Evolutionary conservation across 1,284 basidiomycete genomes (phyloP), one percentile per base, ranked within the genome.

Genomic region (Malassezia psittaci): DNA sequence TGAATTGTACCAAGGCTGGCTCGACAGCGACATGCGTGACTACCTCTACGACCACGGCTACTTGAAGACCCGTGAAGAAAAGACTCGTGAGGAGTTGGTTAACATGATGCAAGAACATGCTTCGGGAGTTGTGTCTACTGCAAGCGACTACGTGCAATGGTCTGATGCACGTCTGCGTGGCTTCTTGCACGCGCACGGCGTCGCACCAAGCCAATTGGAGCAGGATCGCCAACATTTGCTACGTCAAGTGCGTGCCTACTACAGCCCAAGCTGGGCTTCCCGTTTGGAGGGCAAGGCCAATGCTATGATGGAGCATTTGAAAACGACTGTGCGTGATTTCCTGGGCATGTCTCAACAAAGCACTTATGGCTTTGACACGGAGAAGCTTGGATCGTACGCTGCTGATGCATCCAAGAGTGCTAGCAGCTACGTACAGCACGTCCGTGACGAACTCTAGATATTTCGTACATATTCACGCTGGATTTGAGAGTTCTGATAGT

Each of bases 231-330:
- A 68, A 36, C 56, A 68, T 54, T 60, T 74, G 48, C 49, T 73
- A 57, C 62, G 70, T 44, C 63, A 67, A 60, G 67, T 69, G 61
- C 60, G 72, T 12, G 69, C 69, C 2, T 60, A 69, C 32, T 72
- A 68, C 63, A 57, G 56, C 19, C 65, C 67, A 10, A 33, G 35
- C 36, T 46, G 42, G 42, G 19, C 40, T 13, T 18, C 18, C 15
- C 13, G 35, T 15, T 38, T 50, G 48, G 36, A 39, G 35, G 12
- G 33, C 47, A n/a, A 11, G 18, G 37, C 37, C 7, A 49, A 45
- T 38, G 24, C 42, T 13, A 24, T 24, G 10, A 18, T 51, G 19
- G 35, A 21, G n/a, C 32, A 39, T n/a, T 32, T 51, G 16, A 45
- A 47, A 24, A 34, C 29, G 40, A 42, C 41, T 32, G 53, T 50